Conservation (phyloP, 257 asterid genomes). For the Galeopsis tetrahit region DNA sequence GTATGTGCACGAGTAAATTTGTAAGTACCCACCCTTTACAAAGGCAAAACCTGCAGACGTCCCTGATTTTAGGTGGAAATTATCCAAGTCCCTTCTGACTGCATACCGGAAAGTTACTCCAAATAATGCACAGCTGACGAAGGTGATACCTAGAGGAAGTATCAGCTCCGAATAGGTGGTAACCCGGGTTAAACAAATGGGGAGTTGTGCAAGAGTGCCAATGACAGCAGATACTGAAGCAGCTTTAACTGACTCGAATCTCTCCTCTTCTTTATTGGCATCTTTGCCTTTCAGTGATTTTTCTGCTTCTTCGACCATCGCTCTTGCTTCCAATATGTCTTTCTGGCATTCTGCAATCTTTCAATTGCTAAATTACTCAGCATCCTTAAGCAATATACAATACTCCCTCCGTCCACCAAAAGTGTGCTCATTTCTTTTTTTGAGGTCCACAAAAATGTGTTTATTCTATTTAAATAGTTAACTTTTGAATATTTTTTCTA, state of each 20-base stretch:
- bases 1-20: neutral
- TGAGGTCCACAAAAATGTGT: too few relatives aligned
- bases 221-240: constrained; percentile 70
- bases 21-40: constrained; percentile 64
- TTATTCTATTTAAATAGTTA: too few relatives aligned
- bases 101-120: constrained; percentile 91
- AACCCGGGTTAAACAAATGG: constrained; percentile 61
- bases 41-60: constrained; percentile 83
- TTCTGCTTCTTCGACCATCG: constrained; percentile 87
- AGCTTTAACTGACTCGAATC: constrained; percentile 80
- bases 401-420: too few relatives aligned
- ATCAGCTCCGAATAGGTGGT: constrained; percentile 52
- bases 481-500: too few relatives aligned
- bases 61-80: constrained; percentile 85
- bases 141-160: constrained; percentile 74
- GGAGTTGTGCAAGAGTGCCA: constrained; percentile 80
- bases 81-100: constrained; percentile 79
- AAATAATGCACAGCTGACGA: constrained; percentile 75
- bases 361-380: constrained; percentile 30
- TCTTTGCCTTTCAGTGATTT: constrained; percentile 44
- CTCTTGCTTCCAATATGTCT: constrained; percentile 81
- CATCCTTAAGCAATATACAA: neutral
- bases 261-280: constrained; percentile 56
- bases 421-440: too few relatives aligned
- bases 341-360: constrained; percentile 95